Evolutionary conservation across 2,329 filamentous ascomycete genomes (phyloP), one percentile per base, ranked within the genome.

Genomic region (Verticillium isaacii): DNA sequence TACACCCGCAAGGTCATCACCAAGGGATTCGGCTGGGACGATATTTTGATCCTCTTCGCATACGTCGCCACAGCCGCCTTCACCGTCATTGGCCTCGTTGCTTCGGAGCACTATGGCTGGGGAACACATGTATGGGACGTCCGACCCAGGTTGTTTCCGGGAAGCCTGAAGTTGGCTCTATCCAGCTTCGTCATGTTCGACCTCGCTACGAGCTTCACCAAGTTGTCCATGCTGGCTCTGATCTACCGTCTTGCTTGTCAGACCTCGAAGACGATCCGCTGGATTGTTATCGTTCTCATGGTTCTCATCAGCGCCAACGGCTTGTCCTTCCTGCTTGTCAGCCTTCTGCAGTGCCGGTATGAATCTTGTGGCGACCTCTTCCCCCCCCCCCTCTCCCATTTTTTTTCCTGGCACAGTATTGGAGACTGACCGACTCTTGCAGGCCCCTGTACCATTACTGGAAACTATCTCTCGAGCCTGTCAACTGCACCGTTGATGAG

Each of bases 401-500:
- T 14, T 15, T 19, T 41, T 17, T 15, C 15, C 17, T 29, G 37
- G 12, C 37, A 41, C 6, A 41, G 2, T 15, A 17, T 41, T 17
- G 7, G 37, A 15, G 23, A 19, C 45, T 52, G 12, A 52, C n/a
- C 23, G 8, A 23, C 71, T 32, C 8, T 5, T n/a, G 32, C 41
- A 77, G 76, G 23, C 77, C 76, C 7, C 63, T 77, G 3, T 73
- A 73, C 32, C 70, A 70, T 15, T 77, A 73, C 65, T 79, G 77
- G 77, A 73, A 69, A 12, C 59, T 77, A 1, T 72, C 73, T 0
- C 12, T 60, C 17, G 59, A 61, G 23, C 69, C 72, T 1, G 71
- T 74, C 55, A 68, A 80, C 19, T 79, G 81, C 56, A 52, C 45
- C 12, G 79, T 84, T 45, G 68, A 83, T 32, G 76, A 87, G 63